Evolutionary conservation across 164 flowering plant species (phyloP).

Genomic region (Umbilicus rupestris): DNA sequence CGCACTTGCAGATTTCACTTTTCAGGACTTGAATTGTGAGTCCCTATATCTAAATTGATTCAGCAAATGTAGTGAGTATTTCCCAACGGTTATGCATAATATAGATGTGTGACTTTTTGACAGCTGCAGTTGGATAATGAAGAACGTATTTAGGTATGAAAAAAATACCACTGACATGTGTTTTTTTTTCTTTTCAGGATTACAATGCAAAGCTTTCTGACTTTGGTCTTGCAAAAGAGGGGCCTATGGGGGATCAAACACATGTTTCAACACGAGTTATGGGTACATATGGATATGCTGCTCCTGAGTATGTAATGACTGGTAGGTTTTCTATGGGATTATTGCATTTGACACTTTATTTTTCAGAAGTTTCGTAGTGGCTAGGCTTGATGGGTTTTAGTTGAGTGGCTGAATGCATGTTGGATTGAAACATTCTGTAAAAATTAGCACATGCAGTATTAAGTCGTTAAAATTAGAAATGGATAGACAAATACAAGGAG

Average conservation of each 20-base stretch:
- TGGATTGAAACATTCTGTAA: background rate
- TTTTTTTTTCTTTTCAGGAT: slow-evolving; percentile 34
- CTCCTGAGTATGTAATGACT: slow-evolving; percentile 93
- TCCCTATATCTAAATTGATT: background rate
- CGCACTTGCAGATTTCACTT: background rate
- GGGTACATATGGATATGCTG: slow-evolving; percentile 98
- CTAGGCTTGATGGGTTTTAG: background rate
- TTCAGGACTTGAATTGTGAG: background rate
- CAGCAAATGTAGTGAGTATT: background rate
- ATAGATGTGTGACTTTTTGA: background rate
- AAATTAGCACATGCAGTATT: background rate
- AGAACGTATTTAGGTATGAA: background rate
- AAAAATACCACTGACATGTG: background rate
- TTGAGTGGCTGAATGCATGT: background rate
- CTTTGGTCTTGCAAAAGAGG: slow-evolving; percentile 94
- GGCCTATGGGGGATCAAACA: slow-evolving; percentile 94
- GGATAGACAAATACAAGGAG: background rate
- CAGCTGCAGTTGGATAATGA: background rate
- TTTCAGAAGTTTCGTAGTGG: background rate
- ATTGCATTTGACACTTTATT: background rate
- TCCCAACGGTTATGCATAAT: background rate
- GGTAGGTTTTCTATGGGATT: slow-evolving; percentile 36
- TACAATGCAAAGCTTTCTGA: slow-evolving; percentile 88
- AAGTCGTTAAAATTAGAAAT: background rate
- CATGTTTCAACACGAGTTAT: slow-evolving; percentile 93